Evolutionary conservation across 148 eudicot species (phyloP).

Genomic region (Vaccinium corymbosum): DNA sequence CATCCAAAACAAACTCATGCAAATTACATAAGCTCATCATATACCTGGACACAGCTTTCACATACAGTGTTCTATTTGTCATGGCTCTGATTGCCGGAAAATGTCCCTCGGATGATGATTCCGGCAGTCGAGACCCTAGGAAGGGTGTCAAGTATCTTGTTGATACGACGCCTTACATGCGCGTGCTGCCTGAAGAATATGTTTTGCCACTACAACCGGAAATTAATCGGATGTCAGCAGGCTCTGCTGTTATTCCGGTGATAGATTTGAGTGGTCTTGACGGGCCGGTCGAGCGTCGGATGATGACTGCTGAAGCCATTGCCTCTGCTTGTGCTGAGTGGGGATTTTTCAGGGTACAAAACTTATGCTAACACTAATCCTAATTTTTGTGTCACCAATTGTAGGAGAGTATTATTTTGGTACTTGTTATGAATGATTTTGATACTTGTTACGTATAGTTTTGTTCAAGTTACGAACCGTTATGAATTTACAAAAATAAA

Average conservation of each 20-base stretch:
- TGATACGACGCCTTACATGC: background rate
- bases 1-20: background rate
- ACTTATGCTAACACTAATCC: background rate
- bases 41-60: background rate
- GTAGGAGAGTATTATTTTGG: no score
- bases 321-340: constrained; percentile 23
- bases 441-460: no score
- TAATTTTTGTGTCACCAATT: background rate
- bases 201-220: background rate
- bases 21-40: background rate
- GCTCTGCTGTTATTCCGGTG: constrained; percentile 10
- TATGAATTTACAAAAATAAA: no score
- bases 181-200: background rate
- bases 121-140: background rate
- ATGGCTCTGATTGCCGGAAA: background rate
- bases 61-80: background rate
- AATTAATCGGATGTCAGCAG: background rate
- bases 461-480: no score
- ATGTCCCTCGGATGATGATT: background rate
- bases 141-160: constrained; percentile 13
- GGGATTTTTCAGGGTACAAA: constrained; percentile 27
- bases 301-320: constrained; percentile 13
- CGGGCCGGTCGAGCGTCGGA: background rate
- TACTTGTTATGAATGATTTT: no score
- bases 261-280: constrained; percentile 23